Evolutionary conservation across 805 yeast species (phyloP).

Genomic region (Wickerhamiella lipophila): DNA sequence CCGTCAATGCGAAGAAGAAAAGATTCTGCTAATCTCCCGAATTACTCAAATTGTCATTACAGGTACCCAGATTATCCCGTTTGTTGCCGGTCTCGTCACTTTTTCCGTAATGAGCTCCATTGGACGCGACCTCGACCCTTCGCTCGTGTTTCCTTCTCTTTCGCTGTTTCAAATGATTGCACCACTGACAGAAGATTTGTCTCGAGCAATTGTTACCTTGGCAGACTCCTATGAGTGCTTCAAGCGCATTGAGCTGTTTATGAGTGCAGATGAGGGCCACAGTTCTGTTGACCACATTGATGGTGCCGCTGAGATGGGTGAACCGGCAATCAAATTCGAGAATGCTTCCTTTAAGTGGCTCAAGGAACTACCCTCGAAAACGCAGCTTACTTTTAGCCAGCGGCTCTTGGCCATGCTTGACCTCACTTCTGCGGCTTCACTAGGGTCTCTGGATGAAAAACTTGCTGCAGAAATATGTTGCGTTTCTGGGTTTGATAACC

Average conservation of each 20-base stretch:
- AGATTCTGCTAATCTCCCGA: constrained; percentile 45
- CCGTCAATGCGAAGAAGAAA: constrained; percentile 43
- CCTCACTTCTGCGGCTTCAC: neutral
- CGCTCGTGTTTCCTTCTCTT: constrained; percentile 56
- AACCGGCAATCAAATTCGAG: constrained; percentile 16
- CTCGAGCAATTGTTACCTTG: constrained; percentile 35
- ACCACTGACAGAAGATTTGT: constrained; percentile 52
- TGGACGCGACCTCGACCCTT: constrained; percentile 37
- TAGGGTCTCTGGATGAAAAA: neutral
- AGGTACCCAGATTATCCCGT: constrained; percentile 57
- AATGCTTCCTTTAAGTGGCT: constrained; percentile 60
- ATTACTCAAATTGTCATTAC: constrained; percentile 40
- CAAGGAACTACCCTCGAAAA: neutral
- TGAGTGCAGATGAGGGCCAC: constrained; percentile 30
- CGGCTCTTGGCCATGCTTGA: neutral
- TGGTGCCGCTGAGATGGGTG: no score
- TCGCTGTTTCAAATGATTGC: constrained; percentile 56
- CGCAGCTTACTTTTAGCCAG: neutral
- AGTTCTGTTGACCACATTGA: constrained; percentile 21
- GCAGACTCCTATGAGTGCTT: constrained; percentile 30
- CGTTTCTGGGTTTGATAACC: neutral
- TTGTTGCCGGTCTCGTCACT: constrained; percentile 55
- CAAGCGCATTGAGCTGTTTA: constrained; percentile 19
- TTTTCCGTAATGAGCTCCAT: constrained; percentile 38
- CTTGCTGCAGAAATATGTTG: neutral